Conservation (phyloP, 176 grass and related monocot genomes). For the Cocos nucifera region DNA sequence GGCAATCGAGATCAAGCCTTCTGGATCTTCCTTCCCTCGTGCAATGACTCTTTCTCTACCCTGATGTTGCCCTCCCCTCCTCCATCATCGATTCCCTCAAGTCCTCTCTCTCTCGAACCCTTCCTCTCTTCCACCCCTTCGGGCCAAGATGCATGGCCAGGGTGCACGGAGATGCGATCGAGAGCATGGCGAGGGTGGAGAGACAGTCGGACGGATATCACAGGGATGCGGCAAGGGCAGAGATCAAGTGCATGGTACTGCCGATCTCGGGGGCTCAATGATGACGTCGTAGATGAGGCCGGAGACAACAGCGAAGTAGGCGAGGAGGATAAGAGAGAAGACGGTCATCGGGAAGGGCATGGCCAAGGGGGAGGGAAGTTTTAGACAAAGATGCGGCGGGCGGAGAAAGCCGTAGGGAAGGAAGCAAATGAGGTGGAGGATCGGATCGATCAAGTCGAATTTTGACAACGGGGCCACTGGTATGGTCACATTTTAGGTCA, state of each 20-base stretch:
- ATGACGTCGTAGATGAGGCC: conserved; percentile 91
- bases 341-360: conserved; percentile 74
- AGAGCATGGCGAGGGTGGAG: no score
- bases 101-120: no score
- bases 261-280: conserved; percentile 89
- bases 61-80: no score
- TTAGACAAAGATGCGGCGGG: conserved; percentile 67
- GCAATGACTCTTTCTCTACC: no score
- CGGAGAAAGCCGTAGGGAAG: conserved; percentile 81
- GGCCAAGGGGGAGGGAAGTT: conserved; percentile 60
- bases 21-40: no score
- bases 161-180: no score
- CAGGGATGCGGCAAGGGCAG: no score
- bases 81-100: no score
- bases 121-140: no score
- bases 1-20: no score
- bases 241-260: conserved; percentile 2
- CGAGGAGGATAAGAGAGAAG: conserved; percentile 72
- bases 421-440: conserved; percentile 52
- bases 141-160: no score
- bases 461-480: conserved; percentile 24
- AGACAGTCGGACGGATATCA: no score
- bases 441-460: conserved; percentile 46
- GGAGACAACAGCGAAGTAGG: conserved; percentile 85
- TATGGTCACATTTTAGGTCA: conserved; percentile 33